Base-by-base conservation (phyloP, 768 basidiomycete genomes). In the Krasilnikovozyma curviuscula region DNA sequence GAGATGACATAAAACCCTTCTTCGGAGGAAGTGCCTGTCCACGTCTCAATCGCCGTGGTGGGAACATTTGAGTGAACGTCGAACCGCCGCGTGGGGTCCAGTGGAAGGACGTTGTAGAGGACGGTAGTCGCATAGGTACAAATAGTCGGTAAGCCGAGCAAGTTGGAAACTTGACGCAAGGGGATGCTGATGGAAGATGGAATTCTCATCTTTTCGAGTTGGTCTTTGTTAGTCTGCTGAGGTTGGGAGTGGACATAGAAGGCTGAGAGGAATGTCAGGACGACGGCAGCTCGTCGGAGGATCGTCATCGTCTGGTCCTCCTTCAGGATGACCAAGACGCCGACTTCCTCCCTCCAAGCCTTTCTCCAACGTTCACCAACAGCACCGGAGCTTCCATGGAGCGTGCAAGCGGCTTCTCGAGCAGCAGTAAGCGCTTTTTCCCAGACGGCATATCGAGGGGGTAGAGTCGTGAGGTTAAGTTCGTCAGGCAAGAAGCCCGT, bases 101-200 rank as follows among this genome's bases (percentile, higher is more conserved):
- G n/a, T 7, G 63, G 57, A 21, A 55, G 56, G 44, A 63, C 69
- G 61, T 91, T 91, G 66, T 86, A 93, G 24, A 93, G 72, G 7
- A 93, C 86, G 25, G 79, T 79, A 61, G 91, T 86, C 9, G 86
- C 79, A 61, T 86, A 93, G 3, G 86, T 93, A 49, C 86, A 70
- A 33, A 91, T 69, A 0, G 89, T 85, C 0, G 89, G 88, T 1
- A 93, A 67, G 46, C 81, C 76, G 9, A 93, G 74, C 38, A 78
- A 66, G 0, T 68, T 62, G 21, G 75, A 81, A 14, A 85, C 72
- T 48, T 75, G 70, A 18, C 86, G 69, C 29, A 85, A 72, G 1
- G 89, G 88, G 5, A 84, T 62, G 8, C 81, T 71, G 44, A 95
- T 65, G 0, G 77, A 66, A 0, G 70, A 64, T 5, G 88, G 88